A percentile compares a stretch with the other conserved stretches of the same genome.
These are phyloP conservation scores for Hysterium pulicare DNA, from an alignment of 2,329 filamentous ascomycete genomes.

Conservation along the genomic window DNA sequence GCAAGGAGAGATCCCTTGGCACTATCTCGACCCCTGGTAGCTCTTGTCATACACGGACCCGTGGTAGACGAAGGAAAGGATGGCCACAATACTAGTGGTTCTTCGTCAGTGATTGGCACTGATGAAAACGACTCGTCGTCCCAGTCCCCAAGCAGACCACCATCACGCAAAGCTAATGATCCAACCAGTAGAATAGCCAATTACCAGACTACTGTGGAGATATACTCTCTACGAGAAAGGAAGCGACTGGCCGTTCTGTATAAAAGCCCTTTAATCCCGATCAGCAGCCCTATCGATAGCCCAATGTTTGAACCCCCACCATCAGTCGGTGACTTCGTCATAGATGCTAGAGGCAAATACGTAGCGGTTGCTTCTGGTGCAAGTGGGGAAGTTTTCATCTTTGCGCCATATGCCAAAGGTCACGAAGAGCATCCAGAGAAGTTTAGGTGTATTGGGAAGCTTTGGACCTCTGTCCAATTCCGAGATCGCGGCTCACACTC, in stretches of 20 bases:
- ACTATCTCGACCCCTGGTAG: constrained; percentile 68
- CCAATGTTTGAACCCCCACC: constrained; percentile 65
- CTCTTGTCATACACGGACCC: constrained; percentile 76
- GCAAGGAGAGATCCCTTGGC: constrained; percentile 51
- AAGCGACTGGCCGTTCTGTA: constrained; percentile 70
- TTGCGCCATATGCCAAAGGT: constrained; percentile 33
- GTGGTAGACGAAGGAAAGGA: constrained; percentile 50
- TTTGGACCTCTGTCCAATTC: constrained; percentile 82
- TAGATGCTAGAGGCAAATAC: constrained; percentile 70
- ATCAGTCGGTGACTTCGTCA: constrained; percentile 68
- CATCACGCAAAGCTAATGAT: constrained; percentile 26
- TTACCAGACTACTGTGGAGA: constrained; percentile 84
- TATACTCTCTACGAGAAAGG: constrained; percentile 80
- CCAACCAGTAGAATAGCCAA: constrained; percentile 46
- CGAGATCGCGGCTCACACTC: constrained; percentile 33
- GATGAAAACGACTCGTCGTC: constrained; percentile 31
- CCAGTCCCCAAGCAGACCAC: constrained; percentile 35
- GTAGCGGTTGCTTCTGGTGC: constrained; percentile 73
- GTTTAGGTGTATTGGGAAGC: constrained; percentile 75
- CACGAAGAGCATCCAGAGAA: constrained; percentile 23
- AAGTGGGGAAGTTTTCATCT: constrained; percentile 87
- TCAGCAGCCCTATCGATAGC: constrained; percentile 57
- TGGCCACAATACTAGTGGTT: constrained; percentile 30
- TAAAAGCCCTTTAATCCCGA: constrained; percentile 60
- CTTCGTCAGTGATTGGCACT: constrained; percentile 29